Evolutionary conservation across 2,329 filamentous ascomycete species (phyloP), one percentile per base, ranked within the genome.

Genomic region (Rachicladosporium sp.): DNA sequence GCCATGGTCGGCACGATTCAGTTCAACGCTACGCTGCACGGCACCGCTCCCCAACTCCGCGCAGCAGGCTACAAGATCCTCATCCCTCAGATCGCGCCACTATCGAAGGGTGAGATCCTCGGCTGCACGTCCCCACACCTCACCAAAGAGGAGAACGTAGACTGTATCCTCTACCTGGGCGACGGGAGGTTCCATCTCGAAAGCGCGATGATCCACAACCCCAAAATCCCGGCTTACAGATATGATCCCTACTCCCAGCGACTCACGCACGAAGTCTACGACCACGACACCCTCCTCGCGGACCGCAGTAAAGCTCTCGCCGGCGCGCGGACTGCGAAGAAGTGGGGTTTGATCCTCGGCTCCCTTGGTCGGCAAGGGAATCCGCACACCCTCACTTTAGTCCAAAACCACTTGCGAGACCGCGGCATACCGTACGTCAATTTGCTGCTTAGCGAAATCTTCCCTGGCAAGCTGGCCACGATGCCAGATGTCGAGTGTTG

Each of bases 161-260:
- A 93, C 55, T 63, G 86, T 46, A 80, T 95, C 34, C 68, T 95
- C 1, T 95, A 95, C 58, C 76, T 95, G 10, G 88, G 88, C 35
- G 88, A 95, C 56, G 88, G 88, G 9, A 76, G 88, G 43, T 95
- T 95, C 67, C 91, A 98, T 59, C 80, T 98, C 33, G 91, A 98
- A 63, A 93, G 85, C 54, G 89, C 93, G 55, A 98, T 98, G 89
- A 98, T 98, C 49, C 91, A 96, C 58, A 98, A 98, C 63, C 91
- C 93, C 0, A 65, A 69, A 4, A 76, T 95, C 29, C 84, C 89
- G 1, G 89, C 93, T 2, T 98, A 95, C 64, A 76, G 91, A 47
- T 98, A 98, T 61, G 91, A 98, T 57, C 91, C 93, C 0, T 98
- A 98, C 65, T 91, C 87, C 8, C 77, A 89, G 36, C 86, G 84